Percentiles rank a stretch among this genome's conserved stretches.
phyloP scores from a whole-genome alignment of 768 basidiomycete genomes.

The Rhizopogon rudus region DNA sequence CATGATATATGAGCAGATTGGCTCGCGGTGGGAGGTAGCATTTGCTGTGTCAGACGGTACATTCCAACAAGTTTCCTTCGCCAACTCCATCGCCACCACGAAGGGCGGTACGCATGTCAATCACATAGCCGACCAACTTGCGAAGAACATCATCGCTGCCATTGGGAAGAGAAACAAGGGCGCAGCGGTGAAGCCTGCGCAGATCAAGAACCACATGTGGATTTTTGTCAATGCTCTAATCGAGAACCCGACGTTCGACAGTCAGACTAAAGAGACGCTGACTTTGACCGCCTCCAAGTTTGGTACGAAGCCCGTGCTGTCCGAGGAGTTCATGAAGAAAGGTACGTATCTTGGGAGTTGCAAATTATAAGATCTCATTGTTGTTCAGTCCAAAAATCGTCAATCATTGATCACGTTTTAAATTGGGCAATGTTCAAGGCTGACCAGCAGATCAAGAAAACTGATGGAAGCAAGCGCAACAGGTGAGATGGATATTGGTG shows the following conservation, averaged over 20 bases:
- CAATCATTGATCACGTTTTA: conserved; percentile 87
- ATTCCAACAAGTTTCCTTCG: conserved; percentile 94
- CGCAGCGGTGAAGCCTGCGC: conserved; percentile 87
- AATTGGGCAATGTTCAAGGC: conserved; percentile 98
- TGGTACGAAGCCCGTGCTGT: conserved; percentile 76
- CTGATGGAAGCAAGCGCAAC: conserved; percentile 86
- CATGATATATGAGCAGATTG: conserved; percentile 77
- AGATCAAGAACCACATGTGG: conserved; percentile 98
- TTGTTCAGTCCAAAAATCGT: conserved; percentile 71
- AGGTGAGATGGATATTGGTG: conserved; percentile 42
- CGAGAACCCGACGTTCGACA: conserved; percentile 98
- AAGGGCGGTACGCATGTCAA: conserved; percentile 96
- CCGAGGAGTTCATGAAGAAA: conserved; percentile 96
- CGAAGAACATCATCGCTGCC: conserved; percentile 73
- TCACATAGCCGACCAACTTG: conserved; percentile 81
- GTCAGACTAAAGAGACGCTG: conserved; percentile 96
- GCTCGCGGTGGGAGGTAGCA: conserved; percentile 89
- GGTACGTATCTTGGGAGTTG: conserved; percentile 39
- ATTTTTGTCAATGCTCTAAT: conserved; percentile 94
- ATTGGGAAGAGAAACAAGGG: conserved; percentile 98
- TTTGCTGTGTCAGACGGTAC: conserved; percentile 92
- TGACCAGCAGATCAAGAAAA: conserved; percentile 93
- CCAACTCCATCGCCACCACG: conserved; percentile 93
- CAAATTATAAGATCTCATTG: neutral
- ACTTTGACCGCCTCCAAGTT: conserved; percentile 87